phyloP scores from a whole-genome alignment of 225 moss, liverwort and hornwort species.

The Sphagnum contortum region DNA sequence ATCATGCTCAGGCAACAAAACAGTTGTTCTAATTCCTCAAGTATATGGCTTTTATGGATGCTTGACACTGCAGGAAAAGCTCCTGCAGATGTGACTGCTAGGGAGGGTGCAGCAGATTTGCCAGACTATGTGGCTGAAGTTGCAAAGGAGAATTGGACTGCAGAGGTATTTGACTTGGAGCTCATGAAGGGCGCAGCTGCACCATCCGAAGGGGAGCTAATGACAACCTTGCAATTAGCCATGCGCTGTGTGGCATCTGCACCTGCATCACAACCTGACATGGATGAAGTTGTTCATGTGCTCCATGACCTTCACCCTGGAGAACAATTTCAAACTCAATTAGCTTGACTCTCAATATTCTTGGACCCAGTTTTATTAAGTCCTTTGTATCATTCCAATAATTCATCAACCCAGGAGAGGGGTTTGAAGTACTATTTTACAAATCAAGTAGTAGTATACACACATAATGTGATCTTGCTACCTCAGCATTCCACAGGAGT shows the following conservation, averaged over 20 bases:
- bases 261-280: constrained; percentile 65
- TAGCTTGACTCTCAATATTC: constrained; percentile 19
- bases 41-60: too few relatives aligned
- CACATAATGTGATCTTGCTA: constrained; percentile 11
- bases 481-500: constrained; percentile 20
- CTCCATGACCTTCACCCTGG: constrained; percentile 49
- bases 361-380: constrained; percentile 6
- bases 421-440: constrained; percentile 10
- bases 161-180: constrained; percentile 76
- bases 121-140: constrained; percentile 77
- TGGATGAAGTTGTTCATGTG: constrained; percentile 46
- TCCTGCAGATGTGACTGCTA: constrained; percentile 50
- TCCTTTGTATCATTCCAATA: constrained; percentile 6
- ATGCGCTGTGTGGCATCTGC: constrained; percentile 83
- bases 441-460: constrained; percentile 12
- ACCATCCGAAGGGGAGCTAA: constrained; percentile 67
- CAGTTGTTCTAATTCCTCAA: too few relatives aligned
- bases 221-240: constrained; percentile 77
- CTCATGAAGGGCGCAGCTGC: constrained; percentile 57
- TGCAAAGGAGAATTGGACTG: constrained; percentile 84
- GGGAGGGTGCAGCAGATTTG: constrained; percentile 60
- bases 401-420: constrained; percentile 12
- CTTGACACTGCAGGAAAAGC: constrained; percentile 31
- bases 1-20: too few relatives aligned
- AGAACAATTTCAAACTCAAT: constrained; percentile 20